These are phyloP conservation scores for Leishmania martiniquensis DNA, from an alignment of 208 protist species.

Conservation along the genomic window DNA sequence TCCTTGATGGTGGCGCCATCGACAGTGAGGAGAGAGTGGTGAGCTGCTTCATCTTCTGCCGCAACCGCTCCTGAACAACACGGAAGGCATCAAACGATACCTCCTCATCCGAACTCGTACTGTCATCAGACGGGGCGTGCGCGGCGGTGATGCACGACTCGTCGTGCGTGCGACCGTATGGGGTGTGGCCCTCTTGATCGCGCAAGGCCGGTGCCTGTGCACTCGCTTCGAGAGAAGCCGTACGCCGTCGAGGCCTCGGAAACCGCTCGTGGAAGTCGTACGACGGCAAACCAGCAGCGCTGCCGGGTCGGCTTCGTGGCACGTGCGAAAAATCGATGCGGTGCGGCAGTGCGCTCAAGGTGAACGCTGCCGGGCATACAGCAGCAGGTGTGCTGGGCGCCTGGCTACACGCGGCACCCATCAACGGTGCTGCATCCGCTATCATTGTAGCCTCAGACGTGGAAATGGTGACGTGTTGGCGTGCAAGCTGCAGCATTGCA, in stretches of 20 bases:
- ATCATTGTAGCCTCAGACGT: not conserved
- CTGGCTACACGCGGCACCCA: not conserved
- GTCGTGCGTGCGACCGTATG: not conserved
- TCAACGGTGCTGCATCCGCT: too few relatives aligned
- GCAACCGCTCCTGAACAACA: conserved; percentile 54
- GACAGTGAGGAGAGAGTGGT: not conserved
- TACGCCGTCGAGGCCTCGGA: not conserved
- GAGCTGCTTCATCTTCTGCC: conserved; percentile 53
- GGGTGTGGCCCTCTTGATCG: not conserved
- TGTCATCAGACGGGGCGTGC: not conserved
- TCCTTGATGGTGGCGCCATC: not conserved
- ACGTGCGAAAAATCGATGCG: not conserved
- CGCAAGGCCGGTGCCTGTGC: too few relatives aligned
- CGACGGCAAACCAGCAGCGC: conserved; percentile 7
- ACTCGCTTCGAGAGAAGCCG: not conserved
- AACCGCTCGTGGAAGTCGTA: conserved; percentile 21
- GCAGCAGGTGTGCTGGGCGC: not conserved
- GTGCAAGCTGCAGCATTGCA: conserved; percentile 31
- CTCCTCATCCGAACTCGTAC: not conserved
- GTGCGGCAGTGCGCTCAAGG: not conserved
- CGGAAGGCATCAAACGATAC: conserved; percentile 55
- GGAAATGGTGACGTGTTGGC: conserved; percentile 12
- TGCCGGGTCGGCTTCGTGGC: not conserved
- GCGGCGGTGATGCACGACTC: too few relatives aligned
- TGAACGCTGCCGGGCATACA: not conserved